Evolutionary conservation across 106 monocot species (phyloP).

Genomic region (Dioscorea zingiberensis): DNA sequence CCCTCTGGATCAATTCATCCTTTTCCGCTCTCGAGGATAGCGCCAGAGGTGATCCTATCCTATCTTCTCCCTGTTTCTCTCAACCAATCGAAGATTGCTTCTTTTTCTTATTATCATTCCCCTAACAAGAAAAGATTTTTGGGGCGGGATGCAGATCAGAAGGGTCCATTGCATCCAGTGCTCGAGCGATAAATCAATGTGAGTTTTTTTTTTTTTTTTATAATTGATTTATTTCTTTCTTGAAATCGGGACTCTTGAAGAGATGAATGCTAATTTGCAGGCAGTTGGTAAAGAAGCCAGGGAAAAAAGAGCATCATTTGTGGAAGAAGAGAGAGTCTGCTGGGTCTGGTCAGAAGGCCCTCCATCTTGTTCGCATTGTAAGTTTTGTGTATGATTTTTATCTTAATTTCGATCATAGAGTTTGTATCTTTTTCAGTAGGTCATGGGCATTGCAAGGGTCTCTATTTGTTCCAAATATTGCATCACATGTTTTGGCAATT

Average conservation of each 20-base stretch:
- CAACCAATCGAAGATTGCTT: too few species aligned
- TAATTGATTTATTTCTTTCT: neutral
- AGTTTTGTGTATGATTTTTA: constrained; percentile 14
- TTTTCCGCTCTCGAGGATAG: too few species aligned
- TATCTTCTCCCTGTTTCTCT: too few species aligned
- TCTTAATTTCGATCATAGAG: too few species aligned
- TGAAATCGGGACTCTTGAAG: neutral
- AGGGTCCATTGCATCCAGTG: neutral
- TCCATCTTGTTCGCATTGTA: constrained; percentile 74
- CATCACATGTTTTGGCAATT: too few species aligned
- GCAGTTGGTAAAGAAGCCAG: constrained; percentile 7
- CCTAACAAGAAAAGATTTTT: too few species aligned
- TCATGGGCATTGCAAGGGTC: too few species aligned
- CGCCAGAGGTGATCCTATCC: too few species aligned
- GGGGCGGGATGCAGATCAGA: neutral
- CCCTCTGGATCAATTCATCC: too few species aligned
- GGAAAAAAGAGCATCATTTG: constrained; percentile 74
- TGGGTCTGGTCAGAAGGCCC: constrained; percentile 79
- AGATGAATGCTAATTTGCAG: constrained; percentile 10
- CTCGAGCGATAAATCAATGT: neutral
- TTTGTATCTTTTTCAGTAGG: too few species aligned
- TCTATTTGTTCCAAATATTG: too few species aligned
- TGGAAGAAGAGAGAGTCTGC: constrained; percentile 89
- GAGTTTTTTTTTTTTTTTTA: neutral
- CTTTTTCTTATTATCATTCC: too few species aligned